Conservation (phyloP, 352 stramenopile species). For the Phytophthora parvispora region DNA sequence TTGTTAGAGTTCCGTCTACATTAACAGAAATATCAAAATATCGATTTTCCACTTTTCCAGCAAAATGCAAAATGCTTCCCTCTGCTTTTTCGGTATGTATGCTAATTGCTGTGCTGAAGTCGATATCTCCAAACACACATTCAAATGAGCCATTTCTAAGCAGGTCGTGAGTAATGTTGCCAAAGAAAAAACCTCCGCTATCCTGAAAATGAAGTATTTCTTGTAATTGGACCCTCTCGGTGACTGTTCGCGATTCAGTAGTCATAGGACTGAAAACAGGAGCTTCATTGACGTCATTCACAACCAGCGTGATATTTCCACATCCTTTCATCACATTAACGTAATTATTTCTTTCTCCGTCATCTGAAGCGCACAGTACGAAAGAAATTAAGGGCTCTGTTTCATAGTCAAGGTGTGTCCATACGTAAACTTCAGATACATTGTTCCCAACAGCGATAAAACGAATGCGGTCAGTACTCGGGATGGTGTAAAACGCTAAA, state of each 20-base stretch:
- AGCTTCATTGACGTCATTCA: conserved; percentile 56
- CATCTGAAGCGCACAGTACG: conserved; percentile 58
- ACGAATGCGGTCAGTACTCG: conserved; percentile 29
- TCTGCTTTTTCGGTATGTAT: conserved; percentile 17
- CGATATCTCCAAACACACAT: conserved; percentile 56
- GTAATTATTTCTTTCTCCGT: conserved; percentile 54
- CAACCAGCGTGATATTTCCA: conserved; percentile 40
- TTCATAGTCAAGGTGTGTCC: conserved; percentile 52
- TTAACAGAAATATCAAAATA: conserved; percentile 30
- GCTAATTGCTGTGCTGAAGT: conserved; percentile 52
- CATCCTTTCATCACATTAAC: conserved; percentile 61
- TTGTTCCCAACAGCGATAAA: conserved; percentile 38
- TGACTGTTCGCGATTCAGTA: not conserved
- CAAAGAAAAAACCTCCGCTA: conserved; percentile 24
- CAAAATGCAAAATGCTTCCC: conserved; percentile 21
- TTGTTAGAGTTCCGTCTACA: conserved; percentile 10
- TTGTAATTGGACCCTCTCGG: conserved; percentile 19
- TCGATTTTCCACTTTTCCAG: not conserved
- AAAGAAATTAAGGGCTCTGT: conserved; percentile 34
- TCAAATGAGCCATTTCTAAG: conserved; percentile 1
- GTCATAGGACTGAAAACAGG: conserved; percentile 24
- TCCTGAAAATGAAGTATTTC: conserved; percentile 21
- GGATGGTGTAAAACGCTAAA: conserved; percentile 50
- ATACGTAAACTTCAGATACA: conserved; percentile 43
- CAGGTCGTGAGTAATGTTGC: conserved; percentile 28